Conservation (phyloP, 768 basidiomycete species). For the Rubroboletus satanas region DNA sequence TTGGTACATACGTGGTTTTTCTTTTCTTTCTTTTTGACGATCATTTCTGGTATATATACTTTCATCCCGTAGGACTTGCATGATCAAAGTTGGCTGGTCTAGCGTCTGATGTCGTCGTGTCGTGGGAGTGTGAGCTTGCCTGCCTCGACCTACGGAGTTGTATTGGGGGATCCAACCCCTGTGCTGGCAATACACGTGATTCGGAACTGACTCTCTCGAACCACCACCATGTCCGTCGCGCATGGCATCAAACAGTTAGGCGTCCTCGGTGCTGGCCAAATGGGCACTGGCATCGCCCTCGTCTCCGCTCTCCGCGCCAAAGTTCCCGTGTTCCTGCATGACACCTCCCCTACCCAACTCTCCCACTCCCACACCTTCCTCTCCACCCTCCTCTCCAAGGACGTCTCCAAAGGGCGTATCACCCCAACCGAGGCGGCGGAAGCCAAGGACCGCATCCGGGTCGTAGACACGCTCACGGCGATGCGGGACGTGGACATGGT, state of each 20-base stretch:
- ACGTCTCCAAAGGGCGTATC: conserved; percentile 79
- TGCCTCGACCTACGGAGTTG: background rate
- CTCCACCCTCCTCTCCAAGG: conserved; percentile 84
- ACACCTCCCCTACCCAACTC: conserved; percentile 72
- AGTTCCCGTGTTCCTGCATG: conserved; percentile 82
- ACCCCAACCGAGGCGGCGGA: conserved; percentile 67
- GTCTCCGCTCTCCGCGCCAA: conserved; percentile 83
- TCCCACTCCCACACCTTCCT: conserved; percentile 67
- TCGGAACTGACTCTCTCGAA: background rate
- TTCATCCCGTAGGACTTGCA: conserved; percentile 6
- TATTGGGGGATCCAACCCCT: too few relatives aligned
- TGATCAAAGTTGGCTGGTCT: conserved; percentile 18
- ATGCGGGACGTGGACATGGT: conserved; percentile 86
- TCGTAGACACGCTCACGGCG: conserved; percentile 57
- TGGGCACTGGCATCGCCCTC: conserved; percentile 90
- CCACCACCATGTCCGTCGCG: conserved; percentile 38
- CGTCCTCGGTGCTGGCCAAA: conserved; percentile 80
- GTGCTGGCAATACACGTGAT: conserved; percentile 12
- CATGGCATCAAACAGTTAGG: conserved; percentile 76
- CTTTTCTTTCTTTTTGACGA: conserved; percentile 10
- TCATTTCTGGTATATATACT: conserved; percentile 15
- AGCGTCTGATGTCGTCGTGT: conserved; percentile 5
- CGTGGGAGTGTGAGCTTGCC: background rate
- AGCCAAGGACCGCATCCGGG: conserved; percentile 59
- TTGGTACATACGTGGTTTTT: conserved; percentile 12